Percentiles rank a stretch among this genome's conserved stretches.
These are phyloP conservation scores for Globisporangium nagaii DNA, from an alignment of 352 stramenopile genomes.

Conservation along the genomic window DNA sequence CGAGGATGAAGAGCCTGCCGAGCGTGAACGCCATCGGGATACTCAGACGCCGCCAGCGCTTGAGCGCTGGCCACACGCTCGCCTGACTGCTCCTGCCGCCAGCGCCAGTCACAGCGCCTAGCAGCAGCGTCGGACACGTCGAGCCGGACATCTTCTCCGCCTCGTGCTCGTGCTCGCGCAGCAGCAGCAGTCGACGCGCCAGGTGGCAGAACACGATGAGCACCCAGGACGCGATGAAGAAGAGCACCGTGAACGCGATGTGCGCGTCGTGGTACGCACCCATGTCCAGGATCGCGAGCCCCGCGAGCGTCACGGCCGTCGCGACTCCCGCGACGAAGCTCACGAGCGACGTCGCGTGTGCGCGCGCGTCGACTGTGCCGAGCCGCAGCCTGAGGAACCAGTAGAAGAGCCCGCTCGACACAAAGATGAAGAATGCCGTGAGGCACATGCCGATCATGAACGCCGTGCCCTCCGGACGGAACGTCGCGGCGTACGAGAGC, in stretches of 20 bases:
- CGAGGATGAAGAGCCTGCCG: slow-evolving; percentile 37
- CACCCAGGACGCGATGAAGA: slow-evolving; percentile 72
- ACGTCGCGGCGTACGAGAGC: slow-evolving; percentile 80
- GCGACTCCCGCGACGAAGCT: slow-evolving; percentile 26
- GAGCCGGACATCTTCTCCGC: background rate
- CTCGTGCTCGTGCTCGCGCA: slow-evolving; percentile 24
- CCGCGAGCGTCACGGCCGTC: slow-evolving; percentile 42
- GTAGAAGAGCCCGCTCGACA: slow-evolving; percentile 48
- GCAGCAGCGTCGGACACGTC: background rate
- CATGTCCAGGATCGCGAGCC: slow-evolving; percentile 78
- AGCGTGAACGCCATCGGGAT: slow-evolving; percentile 44
- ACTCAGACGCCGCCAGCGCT: slow-evolving; percentile 49
- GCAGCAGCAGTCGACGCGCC: slow-evolving; percentile 29
- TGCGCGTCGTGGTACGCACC: slow-evolving; percentile 62
- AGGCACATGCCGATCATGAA: slow-evolving; percentile 79
- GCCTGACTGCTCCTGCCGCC: no score
- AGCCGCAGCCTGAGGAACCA: slow-evolving; percentile 64
- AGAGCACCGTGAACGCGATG: slow-evolving; percentile 62
- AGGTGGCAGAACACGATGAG: slow-evolving; percentile 57
- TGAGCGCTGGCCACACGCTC: slow-evolving; percentile 28
- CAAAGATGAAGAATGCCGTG: slow-evolving; percentile 71
- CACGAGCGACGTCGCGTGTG: slow-evolving; percentile 8
- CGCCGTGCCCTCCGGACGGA: slow-evolving; percentile 54
- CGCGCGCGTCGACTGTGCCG: background rate
- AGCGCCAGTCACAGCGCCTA: no score